Conservation (phyloP, 2,329 filamentous ascomycete species). For the Aspergillus persii region DNA sequence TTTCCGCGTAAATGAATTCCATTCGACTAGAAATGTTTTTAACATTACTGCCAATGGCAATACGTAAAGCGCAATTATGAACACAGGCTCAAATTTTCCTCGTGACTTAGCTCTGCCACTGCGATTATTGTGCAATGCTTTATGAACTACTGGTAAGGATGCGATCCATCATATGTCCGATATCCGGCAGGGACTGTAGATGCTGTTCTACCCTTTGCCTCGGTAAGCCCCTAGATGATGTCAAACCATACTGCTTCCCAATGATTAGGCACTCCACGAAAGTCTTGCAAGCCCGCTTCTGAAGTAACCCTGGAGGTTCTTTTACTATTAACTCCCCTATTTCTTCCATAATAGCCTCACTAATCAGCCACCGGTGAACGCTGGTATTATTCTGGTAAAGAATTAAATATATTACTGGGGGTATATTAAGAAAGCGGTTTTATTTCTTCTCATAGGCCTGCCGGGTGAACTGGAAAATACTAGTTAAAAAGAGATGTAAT, state of each 20-base stretch:
- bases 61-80: background rate
- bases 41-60: background rate
- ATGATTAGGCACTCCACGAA: constrained; percentile 6
- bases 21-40: background rate
- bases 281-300: constrained; percentile 10
- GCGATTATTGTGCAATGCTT: background rate
- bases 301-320: constrained; percentile 10
- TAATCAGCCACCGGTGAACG: constrained; percentile 22
- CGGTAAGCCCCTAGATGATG: background rate
- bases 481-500: constrained; percentile 19
- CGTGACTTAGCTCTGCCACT: background rate
- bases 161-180: background rate
- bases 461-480: constrained; percentile 28
- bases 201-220: background rate
- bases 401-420: constrained; percentile 21
- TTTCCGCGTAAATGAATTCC: background rate
- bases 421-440: constrained; percentile 17
- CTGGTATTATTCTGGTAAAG: constrained; percentile 21
- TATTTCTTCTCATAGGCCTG: constrained; percentile 16
- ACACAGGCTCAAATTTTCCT: background rate
- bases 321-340: constrained; percentile 10
- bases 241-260: constrained; percentile 2
- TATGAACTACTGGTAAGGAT: background rate
- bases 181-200: background rate
- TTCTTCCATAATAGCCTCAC: constrained; percentile 15